Conservation (phyloP, 116 monocot species). For the Papilionanthe hybrid region DNA sequence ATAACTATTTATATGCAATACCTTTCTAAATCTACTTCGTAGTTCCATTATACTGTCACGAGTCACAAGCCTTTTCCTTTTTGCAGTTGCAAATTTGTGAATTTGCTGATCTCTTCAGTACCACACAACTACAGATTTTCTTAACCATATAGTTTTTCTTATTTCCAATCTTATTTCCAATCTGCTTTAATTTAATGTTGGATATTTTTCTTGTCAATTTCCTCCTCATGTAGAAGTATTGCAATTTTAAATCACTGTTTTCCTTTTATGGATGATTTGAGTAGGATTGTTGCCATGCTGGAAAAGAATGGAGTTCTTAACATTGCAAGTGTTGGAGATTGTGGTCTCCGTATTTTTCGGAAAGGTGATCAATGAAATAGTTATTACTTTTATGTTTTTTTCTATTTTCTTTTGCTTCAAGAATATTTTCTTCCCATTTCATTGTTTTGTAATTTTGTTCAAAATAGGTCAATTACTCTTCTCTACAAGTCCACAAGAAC, state of each 20-base stretch:
- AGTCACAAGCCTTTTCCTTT: not conserved
- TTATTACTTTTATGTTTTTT: not conserved
- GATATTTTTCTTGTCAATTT: not conserved
- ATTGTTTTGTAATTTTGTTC: conserved; percentile 6
- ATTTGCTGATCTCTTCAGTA: not conserved
- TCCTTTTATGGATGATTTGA: not conserved
- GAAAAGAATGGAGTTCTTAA: conserved; percentile 70
- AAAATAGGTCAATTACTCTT: conserved; percentile 55
- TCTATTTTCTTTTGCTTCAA: conserved; percentile 3
- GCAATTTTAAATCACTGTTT: not conserved
- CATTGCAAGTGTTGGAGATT: conserved; percentile 90
- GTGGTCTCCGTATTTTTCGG: conserved; percentile 75
- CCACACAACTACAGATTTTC: not conserved
- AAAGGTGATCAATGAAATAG: conserved; percentile 34
- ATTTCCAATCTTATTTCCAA: not conserved
- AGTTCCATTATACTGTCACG: not conserved
- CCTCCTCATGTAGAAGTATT: not conserved
- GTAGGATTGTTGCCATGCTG: conserved; percentile 61
- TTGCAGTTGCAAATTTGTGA: not conserved
- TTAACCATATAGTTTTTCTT: not conserved
- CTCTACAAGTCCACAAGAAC: conserved; percentile 66
- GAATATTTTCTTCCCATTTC: too few species aligned
- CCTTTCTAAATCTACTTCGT: not conserved
- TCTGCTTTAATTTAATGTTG: not conserved
- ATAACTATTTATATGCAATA: too few species aligned